These are phyloP conservation scores for Pascua sp. DNA, from an alignment of 1,284 basidiomycete genomes.

Conservation along the genomic window DNA sequence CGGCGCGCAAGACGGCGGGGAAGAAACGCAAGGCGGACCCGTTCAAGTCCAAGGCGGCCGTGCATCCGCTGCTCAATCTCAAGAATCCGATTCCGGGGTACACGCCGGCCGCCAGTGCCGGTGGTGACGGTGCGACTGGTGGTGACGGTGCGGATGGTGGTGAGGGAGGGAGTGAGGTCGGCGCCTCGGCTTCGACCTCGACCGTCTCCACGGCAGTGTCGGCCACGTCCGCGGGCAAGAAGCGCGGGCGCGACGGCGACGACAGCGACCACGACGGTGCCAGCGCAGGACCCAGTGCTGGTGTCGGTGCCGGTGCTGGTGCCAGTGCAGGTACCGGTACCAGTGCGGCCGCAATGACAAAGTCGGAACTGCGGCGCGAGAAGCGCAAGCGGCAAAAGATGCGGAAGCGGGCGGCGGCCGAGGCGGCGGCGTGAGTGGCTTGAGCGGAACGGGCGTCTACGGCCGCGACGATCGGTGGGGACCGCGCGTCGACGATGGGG, in stretches of 20 bases:
- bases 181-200: not conserved
- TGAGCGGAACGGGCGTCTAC: too few species aligned
- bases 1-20: conserved; percentile 11
- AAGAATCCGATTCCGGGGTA: conserved; percentile 17
- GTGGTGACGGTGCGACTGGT: too few species aligned
- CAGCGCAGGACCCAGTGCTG: not conserved
- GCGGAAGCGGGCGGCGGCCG: conserved; percentile 7
- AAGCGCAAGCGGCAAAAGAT: conserved; percentile 25
- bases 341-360: conserved; percentile 7
- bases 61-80: conserved; percentile 13
- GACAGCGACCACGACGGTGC: conserved; percentile 7
- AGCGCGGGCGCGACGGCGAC: not conserved
- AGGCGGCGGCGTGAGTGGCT: not conserved
- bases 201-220: not conserved
- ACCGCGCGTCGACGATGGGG: too few species aligned
- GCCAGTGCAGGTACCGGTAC: not conserved
- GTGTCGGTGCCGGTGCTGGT: not conserved
- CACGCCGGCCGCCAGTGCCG: not conserved
- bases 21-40: conserved; percentile 28
- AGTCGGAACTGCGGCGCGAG: conserved; percentile 23
- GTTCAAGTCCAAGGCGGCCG: conserved; percentile 17
- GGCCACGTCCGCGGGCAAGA: not conserved
- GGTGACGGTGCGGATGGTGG: not conserved
- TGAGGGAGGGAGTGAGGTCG: not conserved
- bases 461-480: too few species aligned